Percentiles rank a stretch among this genome's conserved stretches.
Evolutionary conservation across 2,329 filamentous ascomycete species (phyloP).

Genomic region (Grosmannia huntii): DNA sequence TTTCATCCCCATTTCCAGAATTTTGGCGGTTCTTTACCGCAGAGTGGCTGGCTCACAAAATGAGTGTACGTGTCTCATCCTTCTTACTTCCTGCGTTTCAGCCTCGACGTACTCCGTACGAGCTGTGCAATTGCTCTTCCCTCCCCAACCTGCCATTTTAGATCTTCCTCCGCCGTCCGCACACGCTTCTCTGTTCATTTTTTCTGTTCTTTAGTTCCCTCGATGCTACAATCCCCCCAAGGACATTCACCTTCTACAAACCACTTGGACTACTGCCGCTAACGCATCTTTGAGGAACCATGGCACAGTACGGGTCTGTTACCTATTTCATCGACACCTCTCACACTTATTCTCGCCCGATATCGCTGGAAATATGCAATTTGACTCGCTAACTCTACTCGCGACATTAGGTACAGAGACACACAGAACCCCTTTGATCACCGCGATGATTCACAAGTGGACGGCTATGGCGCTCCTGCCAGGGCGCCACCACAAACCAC

Average conservation of each 20-base stretch:
- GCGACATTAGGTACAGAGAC: constrained; percentile 36
- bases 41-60: constrained; percentile 18
- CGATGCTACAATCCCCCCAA: too few species aligned
- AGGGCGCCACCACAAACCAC: constrained; percentile 16
- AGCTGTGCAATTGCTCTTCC: background rate
- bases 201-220: background rate
- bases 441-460: constrained; percentile 26
- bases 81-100: background rate
- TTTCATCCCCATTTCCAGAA: background rate
- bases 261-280: background rate
- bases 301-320: constrained; percentile 44
- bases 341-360: background rate
- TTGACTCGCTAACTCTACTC: constrained; percentile 5
- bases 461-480: too few species aligned
- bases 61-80: constrained; percentile 32
- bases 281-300: constrained; percentile 21
- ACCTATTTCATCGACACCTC: background rate
- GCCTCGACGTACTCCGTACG: background rate
- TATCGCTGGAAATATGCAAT: constrained; percentile 13
- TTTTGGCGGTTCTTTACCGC: background rate
- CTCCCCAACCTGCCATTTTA: background rate
- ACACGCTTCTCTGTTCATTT: background rate
- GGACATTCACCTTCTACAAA: too few species aligned
- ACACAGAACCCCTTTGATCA: constrained; percentile 47
- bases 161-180: background rate